phyloP scores from a whole-genome alignment of 805 yeast genomes.

The Lachancea fermentati region DNA sequence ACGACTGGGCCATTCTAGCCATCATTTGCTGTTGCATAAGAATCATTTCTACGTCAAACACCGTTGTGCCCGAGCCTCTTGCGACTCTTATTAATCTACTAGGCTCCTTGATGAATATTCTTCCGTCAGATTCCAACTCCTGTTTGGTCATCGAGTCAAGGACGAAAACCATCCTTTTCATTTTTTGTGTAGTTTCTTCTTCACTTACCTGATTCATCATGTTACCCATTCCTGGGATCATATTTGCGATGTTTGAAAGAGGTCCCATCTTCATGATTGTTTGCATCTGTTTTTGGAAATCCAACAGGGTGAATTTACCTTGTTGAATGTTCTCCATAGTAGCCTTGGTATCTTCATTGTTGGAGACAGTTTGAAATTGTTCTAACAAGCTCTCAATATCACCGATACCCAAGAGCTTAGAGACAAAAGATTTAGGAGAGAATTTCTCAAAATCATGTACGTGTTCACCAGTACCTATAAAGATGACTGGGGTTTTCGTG shows the following conservation, averaged over 20 bases:
- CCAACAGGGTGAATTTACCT: conserved; percentile 88
- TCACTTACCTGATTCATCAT: conserved; percentile 85
- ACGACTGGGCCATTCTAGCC: conserved; percentile 85
- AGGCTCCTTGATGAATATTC: conserved; percentile 73
- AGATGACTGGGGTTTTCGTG: conserved; percentile 88
- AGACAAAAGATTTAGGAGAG: conserved; percentile 81
- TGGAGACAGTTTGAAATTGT: conserved; percentile 67
- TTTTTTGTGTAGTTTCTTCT: conserved; percentile 78
- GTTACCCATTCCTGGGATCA: conserved; percentile 90
- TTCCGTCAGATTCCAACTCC: conserved; percentile 88
- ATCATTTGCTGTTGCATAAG: conserved; percentile 89
- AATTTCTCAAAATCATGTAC: conserved; percentile 88
- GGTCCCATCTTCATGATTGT: conserved; percentile 97
- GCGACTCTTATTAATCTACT: conserved; percentile 85
- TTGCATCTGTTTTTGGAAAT: conserved; percentile 90
- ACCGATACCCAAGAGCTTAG: conserved; percentile 92
- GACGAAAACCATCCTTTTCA: conserved; percentile 84
- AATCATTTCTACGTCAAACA: conserved; percentile 88
- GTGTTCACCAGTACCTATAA: conserved; percentile 98
- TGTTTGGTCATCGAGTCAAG: conserved; percentile 94
- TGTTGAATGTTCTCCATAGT: conserved; percentile 89
- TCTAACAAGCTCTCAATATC: conserved; percentile 92
- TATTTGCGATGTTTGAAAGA: conserved; percentile 82
- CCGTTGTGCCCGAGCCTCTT: conserved; percentile 89
- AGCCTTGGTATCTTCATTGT: conserved; percentile 83